phyloP scores from a whole-genome alignment of 805 yeast genomes.

The Candida berthetii region DNA sequence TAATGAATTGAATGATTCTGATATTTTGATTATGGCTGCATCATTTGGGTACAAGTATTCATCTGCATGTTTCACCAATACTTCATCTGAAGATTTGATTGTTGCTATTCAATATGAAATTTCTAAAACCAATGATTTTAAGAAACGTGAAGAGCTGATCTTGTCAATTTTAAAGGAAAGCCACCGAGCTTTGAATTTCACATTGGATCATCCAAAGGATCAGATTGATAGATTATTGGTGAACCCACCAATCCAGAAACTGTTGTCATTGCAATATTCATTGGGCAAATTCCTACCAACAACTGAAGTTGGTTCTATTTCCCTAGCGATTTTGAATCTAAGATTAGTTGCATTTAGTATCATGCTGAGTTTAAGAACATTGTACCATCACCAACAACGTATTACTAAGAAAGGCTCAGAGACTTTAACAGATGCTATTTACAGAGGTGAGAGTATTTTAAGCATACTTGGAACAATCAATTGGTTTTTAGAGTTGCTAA shows the following conservation, averaged over 20 bases:
- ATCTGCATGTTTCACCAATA: slow-evolving; percentile 60
- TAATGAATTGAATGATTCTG: slow-evolving; percentile 3
- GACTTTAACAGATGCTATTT: slow-evolving; percentile 41
- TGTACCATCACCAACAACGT: slow-evolving; percentile 57
- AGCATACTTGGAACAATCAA: slow-evolving; percentile 70
- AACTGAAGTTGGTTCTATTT: slow-evolving; percentile 15
- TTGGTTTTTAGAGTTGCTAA: slow-evolving; percentile 81
- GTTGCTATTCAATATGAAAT: slow-evolving; percentile 47
- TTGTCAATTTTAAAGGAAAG: slow-evolving; percentile 52
- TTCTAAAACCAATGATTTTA: slow-evolving; percentile 16
- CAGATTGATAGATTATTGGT: slow-evolving; percentile 70
- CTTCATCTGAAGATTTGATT: slow-evolving; percentile 65
- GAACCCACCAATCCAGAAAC: slow-evolving; percentile 71
- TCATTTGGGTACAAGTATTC: slow-evolving; percentile 65
- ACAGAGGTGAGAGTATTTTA: slow-evolving; percentile 58
- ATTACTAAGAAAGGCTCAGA: slow-evolving; percentile 45
- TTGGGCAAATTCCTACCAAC: slow-evolving; percentile 40
- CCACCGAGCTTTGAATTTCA: slow-evolving; percentile 70
- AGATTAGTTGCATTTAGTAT: slow-evolving; percentile 68
- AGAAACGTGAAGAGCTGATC: slow-evolving; percentile 26
- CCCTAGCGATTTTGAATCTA: slow-evolving; percentile 57
- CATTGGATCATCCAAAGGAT: slow-evolving; percentile 64
- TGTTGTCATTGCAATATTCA: slow-evolving; percentile 62
- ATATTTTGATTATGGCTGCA: slow-evolving; percentile 34
- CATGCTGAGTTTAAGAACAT: slow-evolving; percentile 52